These are phyloP conservation scores for Pistacia atlantica DNA, from an alignment of 345 rosid species.

Conservation along the genomic window DNA sequence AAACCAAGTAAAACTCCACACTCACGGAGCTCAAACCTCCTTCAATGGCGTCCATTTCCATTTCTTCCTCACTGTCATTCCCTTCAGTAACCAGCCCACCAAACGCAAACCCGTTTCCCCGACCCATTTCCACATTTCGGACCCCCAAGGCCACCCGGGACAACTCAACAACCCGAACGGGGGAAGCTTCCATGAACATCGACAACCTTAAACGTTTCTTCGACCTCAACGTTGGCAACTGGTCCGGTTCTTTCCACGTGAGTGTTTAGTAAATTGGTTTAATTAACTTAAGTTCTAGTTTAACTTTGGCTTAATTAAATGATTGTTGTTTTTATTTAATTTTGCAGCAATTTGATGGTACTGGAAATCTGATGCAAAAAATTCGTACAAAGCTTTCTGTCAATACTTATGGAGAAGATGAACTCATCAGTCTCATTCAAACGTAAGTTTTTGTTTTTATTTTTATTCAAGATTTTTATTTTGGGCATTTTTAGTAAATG, in stretches of 20 bases:
- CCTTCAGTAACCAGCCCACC: constrained; percentile 30
- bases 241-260: constrained; percentile 87
- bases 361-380: constrained; percentile 70
- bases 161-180: constrained; percentile 32
- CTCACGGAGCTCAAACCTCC: too few relatives aligned
- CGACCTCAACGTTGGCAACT: constrained; percentile 70
- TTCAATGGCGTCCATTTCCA: constrained; percentile 39
- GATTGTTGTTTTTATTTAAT: not conserved
- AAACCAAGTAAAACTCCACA: too few relatives aligned
- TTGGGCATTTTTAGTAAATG: too few relatives aligned
- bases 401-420: constrained; percentile 84
- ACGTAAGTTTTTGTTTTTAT: constrained; percentile 52
- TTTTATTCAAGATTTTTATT: too few relatives aligned
- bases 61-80: constrained; percentile 31
- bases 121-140: constrained; percentile 31
- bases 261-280: not conserved
- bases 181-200: constrained; percentile 43
- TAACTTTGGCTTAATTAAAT: not conserved
- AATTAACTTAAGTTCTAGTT: not conserved
- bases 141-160: constrained; percentile 34
- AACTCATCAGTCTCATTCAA: constrained; percentile 85
- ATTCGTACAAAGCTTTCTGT: constrained; percentile 72
- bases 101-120: constrained; percentile 9
- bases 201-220: constrained; percentile 73
- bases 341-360: constrained; percentile 83